These are phyloP conservation scores for Diddensiella caesifluorescens DNA, from an alignment of 805 yeast genomes.

Conservation along the genomic window DNA sequence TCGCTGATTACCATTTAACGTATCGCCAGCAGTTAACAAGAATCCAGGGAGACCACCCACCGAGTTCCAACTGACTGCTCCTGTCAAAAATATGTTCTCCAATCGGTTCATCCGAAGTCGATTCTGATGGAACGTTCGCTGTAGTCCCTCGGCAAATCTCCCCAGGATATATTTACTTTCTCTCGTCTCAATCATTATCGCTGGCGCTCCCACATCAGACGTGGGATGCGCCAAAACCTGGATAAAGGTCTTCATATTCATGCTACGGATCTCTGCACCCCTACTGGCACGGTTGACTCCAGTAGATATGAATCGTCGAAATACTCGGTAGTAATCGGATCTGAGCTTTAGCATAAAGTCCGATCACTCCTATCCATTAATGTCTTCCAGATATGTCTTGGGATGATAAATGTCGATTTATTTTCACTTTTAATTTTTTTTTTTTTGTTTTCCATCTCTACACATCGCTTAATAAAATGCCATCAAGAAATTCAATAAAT, in stretches of 20 bases:
- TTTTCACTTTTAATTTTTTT: too few species aligned
- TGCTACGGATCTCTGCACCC: too few species aligned
- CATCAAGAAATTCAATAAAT: slow-evolving; percentile 75
- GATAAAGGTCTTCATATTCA: slow-evolving; percentile 29
- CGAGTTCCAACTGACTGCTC: slow-evolving; percentile 69
- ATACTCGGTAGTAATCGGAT: too few species aligned
- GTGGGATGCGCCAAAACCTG: slow-evolving; percentile 38
- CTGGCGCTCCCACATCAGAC: slow-evolving; percentile 45
- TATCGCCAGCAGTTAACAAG: slow-evolving; percentile 73
- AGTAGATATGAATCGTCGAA: too few species aligned
- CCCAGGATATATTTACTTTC: slow-evolving; percentile 70
- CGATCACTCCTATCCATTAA: too few species aligned
- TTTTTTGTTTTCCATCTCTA: slow-evolving; percentile 2
- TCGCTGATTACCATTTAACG: slow-evolving; percentile 5
- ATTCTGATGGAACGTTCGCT: slow-evolving; percentile 62
- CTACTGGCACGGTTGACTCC: too few species aligned
- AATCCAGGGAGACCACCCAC: slow-evolving; percentile 92
- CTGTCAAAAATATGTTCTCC: slow-evolving; percentile 68
- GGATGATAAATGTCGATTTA: too few species aligned
- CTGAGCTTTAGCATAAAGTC: too few species aligned
- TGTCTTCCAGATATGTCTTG: too few species aligned
- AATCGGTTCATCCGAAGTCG: slow-evolving; percentile 53
- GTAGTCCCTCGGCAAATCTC: slow-evolving; percentile 79
- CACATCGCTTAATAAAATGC: slow-evolving; percentile 44
- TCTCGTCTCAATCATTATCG: slow-evolving; percentile 41